Conservation (phyloP, 257 asterid species). For the Lithospermum erythrorhizon region DNA sequence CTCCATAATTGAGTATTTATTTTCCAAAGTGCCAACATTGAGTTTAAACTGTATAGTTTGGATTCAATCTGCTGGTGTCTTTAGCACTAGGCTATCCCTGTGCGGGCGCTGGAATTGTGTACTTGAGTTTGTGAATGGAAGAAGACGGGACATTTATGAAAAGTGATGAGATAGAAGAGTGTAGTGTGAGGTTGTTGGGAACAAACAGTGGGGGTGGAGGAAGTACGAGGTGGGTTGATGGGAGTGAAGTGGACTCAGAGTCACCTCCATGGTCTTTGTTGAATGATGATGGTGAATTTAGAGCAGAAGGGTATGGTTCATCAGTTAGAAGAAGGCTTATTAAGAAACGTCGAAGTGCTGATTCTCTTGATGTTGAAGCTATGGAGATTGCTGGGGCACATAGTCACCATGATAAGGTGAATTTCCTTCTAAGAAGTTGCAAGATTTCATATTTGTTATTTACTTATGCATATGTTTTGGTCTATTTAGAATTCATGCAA, state of each 20-base stretch:
- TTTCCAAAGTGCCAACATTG: background rate
- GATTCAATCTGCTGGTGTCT: too few species aligned
- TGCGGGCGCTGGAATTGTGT: too few species aligned
- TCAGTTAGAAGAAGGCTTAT: conserved; percentile 62
- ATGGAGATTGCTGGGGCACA: conserved; percentile 59
- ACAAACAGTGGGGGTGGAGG: conserved; percentile 34
- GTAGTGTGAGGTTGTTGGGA: conserved; percentile 42
- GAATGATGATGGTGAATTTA: conserved; percentile 24
- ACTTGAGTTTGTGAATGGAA: background rate
- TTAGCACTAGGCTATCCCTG: too few species aligned
- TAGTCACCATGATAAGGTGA: conserved; percentile 56
- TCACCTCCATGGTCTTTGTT: conserved; percentile 42
- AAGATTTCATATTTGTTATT: too few species aligned
- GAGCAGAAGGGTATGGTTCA: conserved; percentile 47
- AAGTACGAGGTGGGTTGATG: conserved; percentile 91
- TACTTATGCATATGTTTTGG: too few species aligned
- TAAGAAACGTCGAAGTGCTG: conserved; percentile 67
- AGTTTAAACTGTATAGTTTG: too few species aligned
- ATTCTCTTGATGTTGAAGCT: conserved; percentile 90
- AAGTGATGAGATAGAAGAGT: conserved; percentile 57
- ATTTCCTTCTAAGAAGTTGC: too few species aligned
- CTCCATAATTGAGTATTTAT: background rate
- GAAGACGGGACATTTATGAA: conserved; percentile 23
- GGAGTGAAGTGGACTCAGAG: conserved; percentile 83
- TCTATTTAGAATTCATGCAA: too few species aligned